These are phyloP conservation scores for Bipolaris cookei DNA, from an alignment of 2,329 filamentous ascomycete species.

Conservation along the genomic window DNA sequence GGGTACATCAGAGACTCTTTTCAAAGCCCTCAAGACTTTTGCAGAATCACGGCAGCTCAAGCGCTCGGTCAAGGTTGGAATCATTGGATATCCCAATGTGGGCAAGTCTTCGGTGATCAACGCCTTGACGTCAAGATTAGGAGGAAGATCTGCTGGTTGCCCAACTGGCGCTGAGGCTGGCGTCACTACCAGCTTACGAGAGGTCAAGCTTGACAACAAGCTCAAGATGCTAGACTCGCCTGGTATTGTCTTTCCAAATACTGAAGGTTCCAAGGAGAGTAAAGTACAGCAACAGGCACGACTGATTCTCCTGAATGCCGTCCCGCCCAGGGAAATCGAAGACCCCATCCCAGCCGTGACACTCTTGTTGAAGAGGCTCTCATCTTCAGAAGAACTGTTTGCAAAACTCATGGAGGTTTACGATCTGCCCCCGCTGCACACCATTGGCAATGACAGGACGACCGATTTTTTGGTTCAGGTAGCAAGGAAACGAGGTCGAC, in stretches of 20 bases:
- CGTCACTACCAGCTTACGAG: slow-evolving; percentile 84
- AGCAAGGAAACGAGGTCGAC: slow-evolving; percentile 85
- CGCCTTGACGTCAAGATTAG: slow-evolving; percentile 78
- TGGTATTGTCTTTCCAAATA: slow-evolving; percentile 88
- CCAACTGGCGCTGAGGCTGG: slow-evolving; percentile 90
- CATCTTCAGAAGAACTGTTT: slow-evolving; percentile 73
- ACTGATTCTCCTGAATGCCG: slow-evolving; percentile 84
- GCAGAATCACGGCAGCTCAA: slow-evolving; percentile 84
- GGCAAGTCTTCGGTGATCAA: slow-evolving; percentile 98
- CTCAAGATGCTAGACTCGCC: slow-evolving; percentile 92
- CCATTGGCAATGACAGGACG: slow-evolving; percentile 72
- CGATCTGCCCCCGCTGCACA: slow-evolving; percentile 78
- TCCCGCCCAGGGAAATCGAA: slow-evolving; percentile 92
- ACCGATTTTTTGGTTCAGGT: slow-evolving; percentile 95
- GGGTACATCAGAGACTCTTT: slow-evolving; percentile 81
- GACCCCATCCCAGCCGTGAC: slow-evolving; percentile 88
- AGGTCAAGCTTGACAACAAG: slow-evolving; percentile 94
- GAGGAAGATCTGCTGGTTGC: slow-evolving; percentile 73
- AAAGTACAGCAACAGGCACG: slow-evolving; percentile 78
- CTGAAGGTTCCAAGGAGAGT: slow-evolving; percentile 54
- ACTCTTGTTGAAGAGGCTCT: slow-evolving; percentile 81
- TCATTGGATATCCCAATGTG: slow-evolving; percentile 95
- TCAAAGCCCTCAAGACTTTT: slow-evolving; percentile 89
- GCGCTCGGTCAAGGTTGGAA: slow-evolving; percentile 86
- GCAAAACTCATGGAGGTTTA: slow-evolving; percentile 83